Evolutionary conservation across 176 grass and related monocot species (phyloP).

Genomic region (Avena atlantica): DNA sequence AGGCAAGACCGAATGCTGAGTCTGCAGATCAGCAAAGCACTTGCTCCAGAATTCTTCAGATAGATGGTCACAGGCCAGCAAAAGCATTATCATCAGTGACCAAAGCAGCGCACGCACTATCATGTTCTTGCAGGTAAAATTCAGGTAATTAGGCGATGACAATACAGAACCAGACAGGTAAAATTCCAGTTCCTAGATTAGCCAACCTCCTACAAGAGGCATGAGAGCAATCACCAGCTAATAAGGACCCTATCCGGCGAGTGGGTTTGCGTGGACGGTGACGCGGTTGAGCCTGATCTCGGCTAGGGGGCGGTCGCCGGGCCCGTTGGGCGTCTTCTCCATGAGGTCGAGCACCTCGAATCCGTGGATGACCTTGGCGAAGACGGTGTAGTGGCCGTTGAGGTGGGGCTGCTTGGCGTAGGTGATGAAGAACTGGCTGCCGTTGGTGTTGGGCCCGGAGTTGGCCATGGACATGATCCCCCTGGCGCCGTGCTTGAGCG

Average conservation of each 20-base stretch:
- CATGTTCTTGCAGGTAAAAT: conserved; percentile 9
- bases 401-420: conserved; percentile 96
- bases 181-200: neutral
- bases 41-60: neutral
- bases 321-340: conserved; percentile 89
- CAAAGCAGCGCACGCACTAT: neutral
- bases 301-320: conserved; percentile 86
- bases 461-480: conserved; percentile 91
- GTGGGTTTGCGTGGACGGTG: conserved; percentile 90
- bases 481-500: conserved; percentile 89
- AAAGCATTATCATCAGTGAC: neutral
- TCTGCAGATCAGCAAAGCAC: neutral
- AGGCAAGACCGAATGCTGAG: neutral
- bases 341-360: conserved; percentile 97
- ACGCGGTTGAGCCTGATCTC: conserved; percentile 95
- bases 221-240: neutral
- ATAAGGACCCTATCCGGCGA: conserved; percentile 48
- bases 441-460: conserved; percentile 91
- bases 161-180: conserved; percentile 12
- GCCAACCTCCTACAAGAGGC: neutral
- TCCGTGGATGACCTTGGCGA: conserved; percentile 98
- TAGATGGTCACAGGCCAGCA: neutral
- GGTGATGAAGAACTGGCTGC: conserved; percentile 97
- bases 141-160: neutral
- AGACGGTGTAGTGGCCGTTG: conserved; percentile 96